These are phyloP conservation scores for Epichloe coenophiala DNA, from an alignment of 2,329 filamentous ascomycete species.

Conservation along the genomic window DNA sequence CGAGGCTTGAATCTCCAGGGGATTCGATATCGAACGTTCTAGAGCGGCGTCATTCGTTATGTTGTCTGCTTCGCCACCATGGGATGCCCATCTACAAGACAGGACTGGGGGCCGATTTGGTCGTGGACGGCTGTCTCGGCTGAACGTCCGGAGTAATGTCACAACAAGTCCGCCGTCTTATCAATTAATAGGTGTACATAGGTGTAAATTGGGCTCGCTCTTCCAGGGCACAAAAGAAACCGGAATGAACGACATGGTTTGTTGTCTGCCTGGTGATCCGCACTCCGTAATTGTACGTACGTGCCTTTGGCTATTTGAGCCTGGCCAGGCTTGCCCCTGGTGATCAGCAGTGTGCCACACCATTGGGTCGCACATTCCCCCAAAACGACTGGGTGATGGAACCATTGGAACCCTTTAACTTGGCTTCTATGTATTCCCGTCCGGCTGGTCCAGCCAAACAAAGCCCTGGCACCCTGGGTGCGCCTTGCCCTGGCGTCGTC, in stretches of 20 bases:
- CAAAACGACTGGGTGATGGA: background rate
- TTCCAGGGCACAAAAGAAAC: background rate
- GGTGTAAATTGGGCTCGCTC: background rate
- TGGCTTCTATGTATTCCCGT: slow-evolving; percentile 1
- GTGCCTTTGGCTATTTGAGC: background rate
- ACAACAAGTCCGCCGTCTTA: too few species aligned
- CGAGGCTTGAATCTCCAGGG: too few species aligned
- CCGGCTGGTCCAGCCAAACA: background rate
- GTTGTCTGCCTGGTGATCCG: background rate
- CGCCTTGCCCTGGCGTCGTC: background rate
- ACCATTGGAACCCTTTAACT: background rate
- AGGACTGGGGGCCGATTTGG: too few species aligned
- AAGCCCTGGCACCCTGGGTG: background rate
- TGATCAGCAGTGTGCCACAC: background rate
- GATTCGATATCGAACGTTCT: too few species aligned
- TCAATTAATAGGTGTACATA: too few species aligned
- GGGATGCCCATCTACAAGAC: too few species aligned
- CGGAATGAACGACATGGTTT: background rate
- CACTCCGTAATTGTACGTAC: too few species aligned
- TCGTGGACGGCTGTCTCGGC: background rate
- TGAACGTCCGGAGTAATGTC: background rate
- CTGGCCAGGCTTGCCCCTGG: background rate
- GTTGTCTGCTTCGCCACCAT: too few species aligned
- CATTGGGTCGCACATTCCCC: background rate
- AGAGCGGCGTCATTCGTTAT: too few species aligned